These are phyloP conservation scores for Phytophthora pinifolia DNA, from an alignment of 352 stramenopile species.

Conservation along the genomic window DNA sequence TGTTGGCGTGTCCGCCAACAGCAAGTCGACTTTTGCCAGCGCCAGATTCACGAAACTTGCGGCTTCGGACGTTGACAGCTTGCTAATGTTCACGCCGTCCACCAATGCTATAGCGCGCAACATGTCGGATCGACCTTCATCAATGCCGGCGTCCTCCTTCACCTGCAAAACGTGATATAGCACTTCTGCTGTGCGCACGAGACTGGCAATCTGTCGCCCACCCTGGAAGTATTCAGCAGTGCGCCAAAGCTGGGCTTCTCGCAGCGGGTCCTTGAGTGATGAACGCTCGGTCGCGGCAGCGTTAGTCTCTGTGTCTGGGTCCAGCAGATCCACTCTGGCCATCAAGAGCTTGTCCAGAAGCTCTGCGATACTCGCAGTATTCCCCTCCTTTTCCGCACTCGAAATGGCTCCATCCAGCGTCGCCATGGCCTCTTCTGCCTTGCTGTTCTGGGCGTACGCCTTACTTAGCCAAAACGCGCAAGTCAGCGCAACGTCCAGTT, in stretches of 20 bases:
- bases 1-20: slow-evolving; percentile 7
- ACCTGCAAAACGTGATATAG: slow-evolving; percentile 29
- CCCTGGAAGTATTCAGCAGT: slow-evolving; percentile 54
- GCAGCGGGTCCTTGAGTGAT: slow-evolving; percentile 11
- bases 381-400: slow-evolving; percentile 24
- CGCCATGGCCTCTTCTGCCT: slow-evolving; percentile 31
- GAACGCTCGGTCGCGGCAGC: background rate
- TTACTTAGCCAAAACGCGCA: slow-evolving; percentile 57
- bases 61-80: slow-evolving; percentile 31
- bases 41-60: slow-evolving; percentile 38
- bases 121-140: slow-evolving; percentile 11
- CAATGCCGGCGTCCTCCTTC: background rate
- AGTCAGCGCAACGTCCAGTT: slow-evolving; percentile 46
- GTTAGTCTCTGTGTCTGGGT: slow-evolving; percentile 35
- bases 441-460: slow-evolving; percentile 34
- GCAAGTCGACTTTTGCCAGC: slow-evolving; percentile 43
- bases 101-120: slow-evolving; percentile 44
- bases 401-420: slow-evolving; percentile 29
- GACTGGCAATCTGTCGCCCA: slow-evolving; percentile 42
- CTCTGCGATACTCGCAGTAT: slow-evolving; percentile 26
- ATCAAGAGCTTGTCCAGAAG: slow-evolving; percentile 51
- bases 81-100: slow-evolving; percentile 38
- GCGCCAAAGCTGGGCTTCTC: slow-evolving; percentile 36
- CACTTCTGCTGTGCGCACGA: slow-evolving; percentile 41
- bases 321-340: slow-evolving; percentile 45